These are phyloP conservation scores for Ophiocordyceps camponoti-rufipedis DNA, from an alignment of 2,329 filamentous ascomycete genomes.

Conservation along the genomic window DNA sequence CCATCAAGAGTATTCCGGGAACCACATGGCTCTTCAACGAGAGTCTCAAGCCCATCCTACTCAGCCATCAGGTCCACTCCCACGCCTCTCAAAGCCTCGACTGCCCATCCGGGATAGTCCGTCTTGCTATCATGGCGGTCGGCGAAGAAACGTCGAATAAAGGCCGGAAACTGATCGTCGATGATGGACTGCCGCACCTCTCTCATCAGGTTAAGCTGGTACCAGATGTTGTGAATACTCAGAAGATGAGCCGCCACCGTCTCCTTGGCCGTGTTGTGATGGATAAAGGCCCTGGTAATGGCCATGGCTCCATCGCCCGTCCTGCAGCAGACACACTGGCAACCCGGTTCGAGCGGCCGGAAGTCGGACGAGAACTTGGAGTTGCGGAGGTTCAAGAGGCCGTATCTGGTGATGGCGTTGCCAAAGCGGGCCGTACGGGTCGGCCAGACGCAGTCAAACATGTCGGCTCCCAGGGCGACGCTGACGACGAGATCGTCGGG, in stretches of 20 bases:
- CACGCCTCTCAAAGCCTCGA: conserved; percentile 60
- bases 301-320: conserved; percentile 52
- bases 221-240: conserved; percentile 92
- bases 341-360: conserved; percentile 64
- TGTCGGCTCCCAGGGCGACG: conserved; percentile 85
- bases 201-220: conserved; percentile 72
- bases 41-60: background rate
- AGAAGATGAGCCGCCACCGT: conserved; percentile 73
- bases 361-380: conserved; percentile 64
- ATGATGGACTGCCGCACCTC: conserved; percentile 59
- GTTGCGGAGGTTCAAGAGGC: conserved; percentile 72
- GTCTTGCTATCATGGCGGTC: conserved; percentile 43
- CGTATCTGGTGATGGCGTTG: conserved; percentile 69
- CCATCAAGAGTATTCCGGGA: background rate
- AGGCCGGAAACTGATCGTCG: conserved; percentile 62
- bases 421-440: conserved; percentile 91
- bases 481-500: conserved; percentile 91
- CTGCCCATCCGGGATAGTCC: conserved; percentile 70
- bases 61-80: conserved; percentile 42
- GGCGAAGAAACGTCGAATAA: conserved; percentile 61
- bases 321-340: conserved; percentile 63
- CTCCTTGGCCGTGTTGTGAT: conserved; percentile 87
- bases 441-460: conserved; percentile 99
- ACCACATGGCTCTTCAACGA: background rate
- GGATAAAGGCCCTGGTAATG: conserved; percentile 73